Conservation (phyloP, 208 protist genomes). For the Chromosphaera perkinsii region DNA sequence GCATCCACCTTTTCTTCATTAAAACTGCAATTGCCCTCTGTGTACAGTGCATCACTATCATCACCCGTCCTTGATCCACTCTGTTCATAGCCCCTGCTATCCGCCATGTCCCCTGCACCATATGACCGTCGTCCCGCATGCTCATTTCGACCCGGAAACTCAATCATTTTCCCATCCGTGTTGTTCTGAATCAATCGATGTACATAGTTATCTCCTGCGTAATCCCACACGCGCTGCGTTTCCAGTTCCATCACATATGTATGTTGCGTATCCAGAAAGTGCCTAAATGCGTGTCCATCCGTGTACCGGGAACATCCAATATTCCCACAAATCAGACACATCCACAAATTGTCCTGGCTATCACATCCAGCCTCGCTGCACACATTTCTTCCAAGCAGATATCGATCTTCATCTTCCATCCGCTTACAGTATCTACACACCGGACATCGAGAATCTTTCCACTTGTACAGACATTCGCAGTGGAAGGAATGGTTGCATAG, state of each 20-base stretch:
- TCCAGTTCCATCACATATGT: constrained; percentile 68
- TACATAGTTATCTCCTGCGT: constrained; percentile 64
- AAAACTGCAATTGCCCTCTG: no score
- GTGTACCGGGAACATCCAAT: constrained; percentile 51
- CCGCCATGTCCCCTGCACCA: neutral
- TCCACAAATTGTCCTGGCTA: constrained; percentile 61
- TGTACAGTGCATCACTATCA: neutral
- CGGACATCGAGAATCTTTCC: constrained; percentile 58
- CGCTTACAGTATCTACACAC: constrained; percentile 62
- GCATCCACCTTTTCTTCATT: constrained; percentile 46
- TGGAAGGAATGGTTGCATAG: constrained; percentile 72
- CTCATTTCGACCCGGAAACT: constrained; percentile 26
- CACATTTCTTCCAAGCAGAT: neutral
- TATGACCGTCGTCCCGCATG: neutral
- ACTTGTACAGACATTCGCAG: constrained; percentile 57
- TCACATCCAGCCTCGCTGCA: constrained; percentile 51
- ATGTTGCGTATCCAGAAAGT: constrained; percentile 62
- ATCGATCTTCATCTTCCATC: constrained; percentile 19
- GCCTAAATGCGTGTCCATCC: constrained; percentile 56
- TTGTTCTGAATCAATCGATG: constrained; percentile 66
- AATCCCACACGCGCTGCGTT: constrained; percentile 73
- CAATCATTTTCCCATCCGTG: constrained; percentile 68
- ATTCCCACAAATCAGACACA: constrained; percentile 72
- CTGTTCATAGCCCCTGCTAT: neutral
- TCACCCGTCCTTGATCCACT: neutral